Conservation (phyloP, 306 rosid species). For the Medicago truncatula region MtrunA17r5.0-ANR NC_053043.1:16138501-16139000, state of each 20-base stretch:
- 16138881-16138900: not conserved
- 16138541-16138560: conserved; percentile 2
- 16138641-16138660: not conserved
- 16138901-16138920: not conserved
- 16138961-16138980: not conserved
- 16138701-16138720: not conserved
- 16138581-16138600: not conserved
- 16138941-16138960: conserved; percentile 3
- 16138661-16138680: conserved; percentile 7
- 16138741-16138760: not conserved
- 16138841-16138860: not conserved
- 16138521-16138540: conserved; percentile 20
- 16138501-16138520: not conserved
- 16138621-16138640: conserved; percentile 24
- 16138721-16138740: not conserved
- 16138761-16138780: not conserved
- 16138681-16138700: not conserved
- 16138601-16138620: conserved; percentile 29
- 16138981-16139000: conserved; percentile 1
- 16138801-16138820: not conserved
- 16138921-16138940: not conserved
- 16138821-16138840: not conserved
- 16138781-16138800: not conserved
- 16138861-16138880: conserved; percentile 12
- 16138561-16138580: not conserved